Percentiles rank a stretch among this genome's conserved stretches.
phyloP scores from a whole-genome alignment of 1,284 basidiomycete species.

The Puccinia triticina region DNA sequence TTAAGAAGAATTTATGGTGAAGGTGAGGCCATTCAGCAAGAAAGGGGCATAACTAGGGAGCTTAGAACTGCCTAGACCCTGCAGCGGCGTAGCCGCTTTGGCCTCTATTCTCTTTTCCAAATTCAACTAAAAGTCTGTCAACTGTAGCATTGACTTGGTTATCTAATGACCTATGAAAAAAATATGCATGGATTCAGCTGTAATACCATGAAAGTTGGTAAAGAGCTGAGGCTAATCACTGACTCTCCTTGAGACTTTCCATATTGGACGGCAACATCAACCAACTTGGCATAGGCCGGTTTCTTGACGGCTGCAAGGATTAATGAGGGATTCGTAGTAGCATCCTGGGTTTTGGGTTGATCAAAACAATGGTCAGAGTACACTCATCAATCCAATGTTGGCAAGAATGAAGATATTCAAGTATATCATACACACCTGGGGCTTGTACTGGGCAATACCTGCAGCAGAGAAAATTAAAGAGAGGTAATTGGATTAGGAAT shows the following conservation, averaged over 20 bases:
- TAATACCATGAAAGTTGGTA: not conserved
- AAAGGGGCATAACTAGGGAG: too few relatives aligned
- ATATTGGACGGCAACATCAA: slow-evolving; percentile 78
- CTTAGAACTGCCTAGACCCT: too few relatives aligned
- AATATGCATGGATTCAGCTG: not conserved
- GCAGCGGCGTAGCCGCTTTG: too few relatives aligned
- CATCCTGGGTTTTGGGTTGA: slow-evolving; percentile 58
- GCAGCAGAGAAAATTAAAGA: not conserved
- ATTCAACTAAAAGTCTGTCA: too few relatives aligned
- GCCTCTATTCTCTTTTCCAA: too few relatives aligned
- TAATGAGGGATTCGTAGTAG: slow-evolving; percentile 86
- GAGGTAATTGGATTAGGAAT: not conserved
- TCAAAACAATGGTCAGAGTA: not conserved
- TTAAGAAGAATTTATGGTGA: too few relatives aligned
- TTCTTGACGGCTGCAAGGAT: slow-evolving; percentile 93
- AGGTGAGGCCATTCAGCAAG: too few relatives aligned
- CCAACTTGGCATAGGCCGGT: slow-evolving; percentile 78
- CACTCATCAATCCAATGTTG: not conserved
- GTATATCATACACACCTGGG: slow-evolving; percentile 34
- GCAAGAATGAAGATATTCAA: not conserved
- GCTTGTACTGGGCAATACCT: slow-evolving; percentile 51
- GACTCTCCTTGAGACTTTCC: slow-evolving; percentile 74
- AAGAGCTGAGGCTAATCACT: not conserved
- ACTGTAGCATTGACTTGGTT: too few relatives aligned
- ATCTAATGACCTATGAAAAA: slow-evolving; percentile 49